phyloP scores from a whole-genome alignment of 331 rosid species.

The Malus hybrid region DNA sequence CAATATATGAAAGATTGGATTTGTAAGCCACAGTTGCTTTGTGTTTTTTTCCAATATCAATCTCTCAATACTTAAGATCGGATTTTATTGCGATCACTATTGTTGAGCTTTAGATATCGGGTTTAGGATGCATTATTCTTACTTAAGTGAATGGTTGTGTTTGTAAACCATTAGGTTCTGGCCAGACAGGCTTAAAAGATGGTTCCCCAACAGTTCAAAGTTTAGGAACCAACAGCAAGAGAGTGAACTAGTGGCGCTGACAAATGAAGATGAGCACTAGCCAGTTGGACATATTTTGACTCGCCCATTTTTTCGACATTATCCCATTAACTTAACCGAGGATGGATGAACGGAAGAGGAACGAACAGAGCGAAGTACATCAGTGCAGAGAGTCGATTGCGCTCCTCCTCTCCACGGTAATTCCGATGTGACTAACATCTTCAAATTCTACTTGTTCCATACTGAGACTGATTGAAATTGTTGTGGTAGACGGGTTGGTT shows the following conservation, averaged over 20 bases:
- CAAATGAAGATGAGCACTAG: conserved; percentile 47
- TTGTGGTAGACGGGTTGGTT: neutral
- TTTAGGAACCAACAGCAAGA: conserved; percentile 65
- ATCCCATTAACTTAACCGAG: neutral
- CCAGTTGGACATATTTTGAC: conserved; percentile 1
- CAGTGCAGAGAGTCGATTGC: conserved; percentile 8
- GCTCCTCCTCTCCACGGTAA: neutral
- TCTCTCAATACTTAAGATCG: neutral
- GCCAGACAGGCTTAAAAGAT: conserved; percentile 74
- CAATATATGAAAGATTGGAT: conserved; percentile 76
- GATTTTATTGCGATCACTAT: neutral
- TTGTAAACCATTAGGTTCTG: conserved; percentile 45
- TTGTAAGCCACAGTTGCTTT: conserved; percentile 38
- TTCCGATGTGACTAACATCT: conserved; percentile 2
- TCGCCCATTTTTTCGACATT: neutral
- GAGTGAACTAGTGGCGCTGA: conserved; percentile 60
- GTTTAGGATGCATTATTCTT: neutral
- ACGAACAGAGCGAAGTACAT: neutral
- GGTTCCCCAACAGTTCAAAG: conserved; percentile 65
- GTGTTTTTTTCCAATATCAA: neutral
- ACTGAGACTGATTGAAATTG: neutral
- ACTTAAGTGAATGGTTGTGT: conserved; percentile 3
- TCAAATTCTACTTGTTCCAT: neutral
- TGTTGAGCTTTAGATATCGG: neutral
- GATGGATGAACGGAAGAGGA: neutral